Evolutionary conservation across 768 basidiomycete genomes (phyloP).

Genomic region (Boletus subparvulus): DNA sequence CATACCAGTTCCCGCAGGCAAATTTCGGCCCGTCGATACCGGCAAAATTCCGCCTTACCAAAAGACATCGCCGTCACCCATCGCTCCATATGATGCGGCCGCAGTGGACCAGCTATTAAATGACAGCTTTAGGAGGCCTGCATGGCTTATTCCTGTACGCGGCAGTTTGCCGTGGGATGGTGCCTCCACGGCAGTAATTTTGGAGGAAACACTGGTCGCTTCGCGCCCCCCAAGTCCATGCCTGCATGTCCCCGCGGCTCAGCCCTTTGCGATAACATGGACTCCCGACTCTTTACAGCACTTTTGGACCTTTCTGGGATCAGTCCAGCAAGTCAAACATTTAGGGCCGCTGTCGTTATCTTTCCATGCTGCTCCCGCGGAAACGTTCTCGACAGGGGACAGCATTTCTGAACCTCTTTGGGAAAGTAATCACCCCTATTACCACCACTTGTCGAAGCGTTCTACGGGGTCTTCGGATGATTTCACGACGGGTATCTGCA

Average conservation of each 20-base stretch:
- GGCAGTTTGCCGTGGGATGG: conserved; percentile 50
- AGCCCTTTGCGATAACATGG: conserved; percentile 43
- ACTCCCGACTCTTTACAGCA: conserved; percentile 39
- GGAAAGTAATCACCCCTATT: conserved; percentile 28
- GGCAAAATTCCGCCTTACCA: conserved; percentile 33
- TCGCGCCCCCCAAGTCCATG: conserved; percentile 20
- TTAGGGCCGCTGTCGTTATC: conserved; percentile 51
- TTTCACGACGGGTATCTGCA: conserved; percentile 16
- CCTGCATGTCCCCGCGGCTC: conserved; percentile 16
- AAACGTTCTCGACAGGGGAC: conserved; percentile 9
- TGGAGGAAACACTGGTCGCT: conserved; percentile 27
- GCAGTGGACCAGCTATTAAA: conserved; percentile 29
- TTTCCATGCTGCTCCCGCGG: conserved; percentile 39
- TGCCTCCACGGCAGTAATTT: conserved; percentile 44
- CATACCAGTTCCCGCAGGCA: conserved; percentile 16
- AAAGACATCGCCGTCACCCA: conserved; percentile 36
- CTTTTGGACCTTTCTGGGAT: conserved; percentile 53
- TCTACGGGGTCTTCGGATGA: conserved; percentile 6
- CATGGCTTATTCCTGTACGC: conserved; percentile 60
- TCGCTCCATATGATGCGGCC: conserved; percentile 37
- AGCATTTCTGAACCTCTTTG: conserved; percentile 18
- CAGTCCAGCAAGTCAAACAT: conserved; percentile 35
- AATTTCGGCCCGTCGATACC: conserved; percentile 17
- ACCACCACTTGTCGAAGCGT: conserved; percentile 13
- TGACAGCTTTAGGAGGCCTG: conserved; percentile 39